Base-by-base conservation (phyloP, 495 filamentous ascomycete species). In the Neurospora hispaniola region DNA sequence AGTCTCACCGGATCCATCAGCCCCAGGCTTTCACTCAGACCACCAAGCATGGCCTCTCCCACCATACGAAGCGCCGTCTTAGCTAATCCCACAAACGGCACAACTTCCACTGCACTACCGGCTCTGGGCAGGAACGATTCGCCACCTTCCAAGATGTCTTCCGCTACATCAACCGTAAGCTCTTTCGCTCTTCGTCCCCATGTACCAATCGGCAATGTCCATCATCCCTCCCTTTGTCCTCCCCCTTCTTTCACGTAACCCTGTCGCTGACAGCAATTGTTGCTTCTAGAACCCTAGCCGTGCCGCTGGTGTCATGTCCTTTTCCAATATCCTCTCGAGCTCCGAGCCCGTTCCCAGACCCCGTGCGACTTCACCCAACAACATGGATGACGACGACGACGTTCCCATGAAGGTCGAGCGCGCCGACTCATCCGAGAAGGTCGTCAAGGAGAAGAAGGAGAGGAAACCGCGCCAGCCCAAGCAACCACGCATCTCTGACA, bases 261-360 rank as follows among this genome's bases (percentile, higher is more conserved):
- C 35, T 38, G 38, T 7, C 27, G 42, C 71, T 75, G 69, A 77
- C 59, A 59, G 69, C 73, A 69, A 42, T 62, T 11, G 42, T 70
- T 73, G 73, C 76, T 76, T 27, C 77, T 74, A 92, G 86, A 91
- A 87, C 70, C 85, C 89, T 42, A 85, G 89, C 71, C 88, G 91
- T 74, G 88, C 90, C 70, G 88, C 90, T 23, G 91, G 94, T 81
- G 91, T 94, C 16, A 97, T 97, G 94, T 93, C 93, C 4, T 93
- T 97, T 75, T 93, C 93, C 42, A 96, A 92, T 78, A 96, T 97
- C 71, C 88, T 97, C 43, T 94, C 93, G 2, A 90, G 86, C 73
- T 87, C 91, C 78, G 92, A 93, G 62, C 86, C 89, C 39, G 79
- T 85, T 42, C 76, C 85, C 6, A 85, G 87, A 74, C 85, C 87